Evolutionary conservation across 1,284 basidiomycete genomes (phyloP), one percentile per base, ranked within the genome.

Genomic region (Pterulicium gracile): DNA sequence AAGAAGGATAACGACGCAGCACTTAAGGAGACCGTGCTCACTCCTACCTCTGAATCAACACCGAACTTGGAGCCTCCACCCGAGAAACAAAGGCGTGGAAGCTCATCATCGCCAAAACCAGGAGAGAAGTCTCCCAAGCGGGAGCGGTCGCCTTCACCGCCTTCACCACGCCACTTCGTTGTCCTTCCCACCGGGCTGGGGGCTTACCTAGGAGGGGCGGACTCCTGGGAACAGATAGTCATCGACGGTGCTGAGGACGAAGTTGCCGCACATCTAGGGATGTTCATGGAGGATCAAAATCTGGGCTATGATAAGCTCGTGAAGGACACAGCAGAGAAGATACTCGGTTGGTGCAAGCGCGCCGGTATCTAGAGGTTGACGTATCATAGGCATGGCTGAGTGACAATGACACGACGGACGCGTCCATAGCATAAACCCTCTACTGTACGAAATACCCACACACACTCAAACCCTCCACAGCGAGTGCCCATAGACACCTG

Each of bases 281-380:
- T 79, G n/a, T 77, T 77, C 53, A 72, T 75, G 42, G 66, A 62
- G 3, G 54, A 57, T 3, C 64, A 67, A 50, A 77, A 78, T 57
- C 50, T 69, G 46, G 69, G 70, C 14, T 79, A 77, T 54, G 67
- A 72, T 32, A 60, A 51, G 12, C 56, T 77, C 19, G 64, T 77
- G 3, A 63, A 67, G 36, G 61, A 63, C 32, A 73, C 75, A 12
- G 69, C 63, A n/a, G 52, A 53, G 13, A 61, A 59, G 49, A 59
- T 77, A 2, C 50, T 71, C 22, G 60, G 54, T 5, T 75, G 72
- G 71, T 70, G 70, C 49, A 57, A 15, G 4, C 36, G 36, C n/a
- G 36, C 36, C 4, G 15, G 7, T 17, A 18, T 39, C 19, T 39
- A 18, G 19, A 39, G 4, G 5, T 17, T 39, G 36, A 5, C 7